A percentile compares a stretch with the other conserved stretches of the same genome.
Conservation (phyloP, 306 rosid species). For the Hippophae rhamnoides region DNA sequence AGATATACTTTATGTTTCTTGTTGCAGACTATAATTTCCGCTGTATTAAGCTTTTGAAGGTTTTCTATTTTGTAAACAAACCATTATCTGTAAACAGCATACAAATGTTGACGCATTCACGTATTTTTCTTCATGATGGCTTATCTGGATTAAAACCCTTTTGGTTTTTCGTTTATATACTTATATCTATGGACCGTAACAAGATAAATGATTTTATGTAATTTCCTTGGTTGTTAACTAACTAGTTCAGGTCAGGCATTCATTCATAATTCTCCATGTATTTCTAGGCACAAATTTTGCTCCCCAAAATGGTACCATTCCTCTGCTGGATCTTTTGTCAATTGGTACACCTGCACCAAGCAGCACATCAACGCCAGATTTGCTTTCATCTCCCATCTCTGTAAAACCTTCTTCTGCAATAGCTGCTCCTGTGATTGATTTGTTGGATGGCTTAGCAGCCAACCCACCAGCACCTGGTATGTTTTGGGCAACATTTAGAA, state of each 20-base stretch:
- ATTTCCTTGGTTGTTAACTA: too few relatives aligned
- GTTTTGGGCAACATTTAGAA: slow-evolving; percentile 12
- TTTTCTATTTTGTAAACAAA: too few relatives aligned
- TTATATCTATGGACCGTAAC: too few relatives aligned
- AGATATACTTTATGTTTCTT: too few relatives aligned
- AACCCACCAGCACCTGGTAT: slow-evolving; percentile 42
- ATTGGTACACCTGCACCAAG: slow-evolving; percentile 43
- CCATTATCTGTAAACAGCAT: too few relatives aligned
- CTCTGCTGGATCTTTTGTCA: slow-evolving; percentile 77
- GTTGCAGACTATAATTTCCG: too few relatives aligned
- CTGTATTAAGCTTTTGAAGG: too few relatives aligned
- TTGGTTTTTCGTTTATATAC: too few relatives aligned
- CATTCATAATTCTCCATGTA: slow-evolving; percentile 1
- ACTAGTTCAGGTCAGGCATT: slow-evolving; percentile 6
- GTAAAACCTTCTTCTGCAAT: slow-evolving; percentile 34
- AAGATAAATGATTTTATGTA: too few relatives aligned
- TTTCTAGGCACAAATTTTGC: slow-evolving; percentile 45
- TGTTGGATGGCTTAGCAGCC: slow-evolving; percentile 57
- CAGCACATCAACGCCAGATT: slow-evolving; percentile 41
- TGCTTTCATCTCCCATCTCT: slow-evolving; percentile 50
- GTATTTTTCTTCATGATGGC: too few relatives aligned
- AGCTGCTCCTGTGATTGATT: slow-evolving; percentile 61
- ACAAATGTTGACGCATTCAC: too few relatives aligned
- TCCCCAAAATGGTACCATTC: slow-evolving; percentile 58
- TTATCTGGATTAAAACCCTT: too few relatives aligned